Base-by-base conservation (phyloP, 352 stramenopile genomes). In the Phytophthora ramorum region DNA sequence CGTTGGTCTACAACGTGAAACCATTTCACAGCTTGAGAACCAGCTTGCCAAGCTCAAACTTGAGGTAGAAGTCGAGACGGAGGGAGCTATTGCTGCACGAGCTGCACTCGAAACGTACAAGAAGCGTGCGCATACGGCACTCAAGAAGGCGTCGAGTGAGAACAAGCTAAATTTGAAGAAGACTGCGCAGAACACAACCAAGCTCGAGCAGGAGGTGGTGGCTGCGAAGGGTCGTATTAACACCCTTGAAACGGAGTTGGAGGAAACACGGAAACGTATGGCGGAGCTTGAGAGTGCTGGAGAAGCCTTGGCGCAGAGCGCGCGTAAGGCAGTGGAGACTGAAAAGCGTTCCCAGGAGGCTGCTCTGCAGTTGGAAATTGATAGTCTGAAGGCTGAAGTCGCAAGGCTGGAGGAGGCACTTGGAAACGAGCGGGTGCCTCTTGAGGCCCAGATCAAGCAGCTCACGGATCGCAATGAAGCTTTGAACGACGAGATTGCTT, bases 101-200 rank as follows among this genome's bases (percentile, higher is more conserved):
- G 66, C 71, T 4, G 84, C 85, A n/a, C 72, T 95, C 16, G 86
- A 92, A 59, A 78, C 75, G 43, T 95, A 95, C 73, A 93, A 91
- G 76, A 91, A 91, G 59, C 82, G 86, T 19, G 86, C 86, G 0
- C 81, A 88, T 30, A 89, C 75, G 2, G 86, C 86, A 14, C 48
- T 95, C 16, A 95, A 95, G 72, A 95, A 93, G 50, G 78, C 84
- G 32, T 88, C 78, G 4, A 78, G 60, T 60, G 86, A 92, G 47
- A 85, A 71, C 65, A 89, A 87, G 40, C 49, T 81, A 57, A 89
- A 67, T 63, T 63, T 89, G 54, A 80, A 84, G 47, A 83, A 90
- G 40, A 70, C 73, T 30, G 63, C 69, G 0, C 66, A 88, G 28
- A 78, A 69, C 43, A 71, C 67, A 24, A 73, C 59, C 2, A 67